Evolutionary conservation across 768 basidiomycete species (phyloP).

Genomic region (Boletellus ananiceps): DNA sequence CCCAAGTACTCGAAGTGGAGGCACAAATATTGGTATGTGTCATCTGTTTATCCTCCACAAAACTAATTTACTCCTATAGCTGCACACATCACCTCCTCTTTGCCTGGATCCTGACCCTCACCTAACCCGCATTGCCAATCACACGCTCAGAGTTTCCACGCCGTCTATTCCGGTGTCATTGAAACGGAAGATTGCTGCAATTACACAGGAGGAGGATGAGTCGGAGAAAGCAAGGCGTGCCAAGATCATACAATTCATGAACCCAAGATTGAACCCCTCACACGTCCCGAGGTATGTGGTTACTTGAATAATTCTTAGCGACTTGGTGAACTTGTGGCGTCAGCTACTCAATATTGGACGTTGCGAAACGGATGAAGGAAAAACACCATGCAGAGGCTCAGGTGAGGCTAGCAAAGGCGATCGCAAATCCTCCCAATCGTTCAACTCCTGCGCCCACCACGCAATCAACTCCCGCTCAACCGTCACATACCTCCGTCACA

Average conservation of each 20-base stretch:
- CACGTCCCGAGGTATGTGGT: conserved; percentile 45
- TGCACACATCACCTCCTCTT: conserved; percentile 69
- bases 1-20: conserved; percentile 69
- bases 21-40: conserved; percentile 62
- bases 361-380: conserved; percentile 33
- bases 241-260: conserved; percentile 80
- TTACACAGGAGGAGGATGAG: conserved; percentile 74
- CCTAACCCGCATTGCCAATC: conserved; percentile 71
- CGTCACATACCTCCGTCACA: conserved; percentile 31
- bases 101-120: conserved; percentile 80
- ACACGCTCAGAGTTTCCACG: conserved; percentile 64
- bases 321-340: conserved; percentile 1
- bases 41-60: neutral
- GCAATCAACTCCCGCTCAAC: conserved; percentile 33
- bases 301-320: neutral
- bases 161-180: conserved; percentile 69
- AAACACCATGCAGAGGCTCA: conserved; percentile 24
- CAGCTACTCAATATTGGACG: conserved; percentile 60
- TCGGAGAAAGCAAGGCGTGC: conserved; percentile 64
- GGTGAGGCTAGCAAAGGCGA: conserved; percentile 20
- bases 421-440: conserved; percentile 29
- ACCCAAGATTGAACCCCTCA: conserved; percentile 48
- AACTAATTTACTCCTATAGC: conserved; percentile 37
- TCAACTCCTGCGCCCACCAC: conserved; percentile 27
- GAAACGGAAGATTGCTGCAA: conserved; percentile 68